Evolutionary conservation across 2,329 filamentous ascomycete species (phyloP).

Genomic region (Trichoderma koningii): DNA sequence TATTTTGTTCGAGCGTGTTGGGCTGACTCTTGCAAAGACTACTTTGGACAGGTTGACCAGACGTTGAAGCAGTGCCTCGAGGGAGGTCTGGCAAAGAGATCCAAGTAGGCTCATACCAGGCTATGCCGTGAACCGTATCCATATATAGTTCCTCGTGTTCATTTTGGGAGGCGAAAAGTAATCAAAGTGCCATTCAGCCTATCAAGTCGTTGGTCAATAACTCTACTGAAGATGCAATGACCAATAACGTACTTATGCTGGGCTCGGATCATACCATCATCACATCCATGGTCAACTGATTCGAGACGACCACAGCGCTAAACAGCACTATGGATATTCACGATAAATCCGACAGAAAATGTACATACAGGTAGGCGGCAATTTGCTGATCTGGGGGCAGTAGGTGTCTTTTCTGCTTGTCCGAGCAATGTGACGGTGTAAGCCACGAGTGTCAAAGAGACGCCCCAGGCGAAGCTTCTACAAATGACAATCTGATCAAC

Average conservation of each 20-base stretch:
- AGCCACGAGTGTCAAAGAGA: neutral
- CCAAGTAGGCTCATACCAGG: neutral
- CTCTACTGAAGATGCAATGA: no score
- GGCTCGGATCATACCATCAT: neutral
- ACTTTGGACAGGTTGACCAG: constrained; percentile 10
- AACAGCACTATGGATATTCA: no score
- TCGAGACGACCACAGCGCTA: no score
- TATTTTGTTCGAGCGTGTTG: neutral
- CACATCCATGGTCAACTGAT: no score
- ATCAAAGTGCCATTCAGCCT: neutral
- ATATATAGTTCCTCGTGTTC: no score
- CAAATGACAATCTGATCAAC: neutral
- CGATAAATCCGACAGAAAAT: no score
- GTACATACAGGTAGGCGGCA: no score
- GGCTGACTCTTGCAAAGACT: neutral
- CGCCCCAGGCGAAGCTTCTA: neutral
- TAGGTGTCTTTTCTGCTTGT: constrained; percentile 1
- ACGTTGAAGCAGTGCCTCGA: constrained; percentile 13
- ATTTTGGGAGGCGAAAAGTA: neutral
- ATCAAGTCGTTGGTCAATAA: no score
- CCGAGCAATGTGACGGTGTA: neutral
- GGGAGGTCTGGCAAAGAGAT: neutral
- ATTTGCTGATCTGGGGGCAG: no score
- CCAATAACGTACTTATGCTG: neutral
- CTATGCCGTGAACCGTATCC: neutral